Evolutionary conservation across 345 rosid genomes (phyloP).

Genomic region (Rhizophora mangle): DNA sequence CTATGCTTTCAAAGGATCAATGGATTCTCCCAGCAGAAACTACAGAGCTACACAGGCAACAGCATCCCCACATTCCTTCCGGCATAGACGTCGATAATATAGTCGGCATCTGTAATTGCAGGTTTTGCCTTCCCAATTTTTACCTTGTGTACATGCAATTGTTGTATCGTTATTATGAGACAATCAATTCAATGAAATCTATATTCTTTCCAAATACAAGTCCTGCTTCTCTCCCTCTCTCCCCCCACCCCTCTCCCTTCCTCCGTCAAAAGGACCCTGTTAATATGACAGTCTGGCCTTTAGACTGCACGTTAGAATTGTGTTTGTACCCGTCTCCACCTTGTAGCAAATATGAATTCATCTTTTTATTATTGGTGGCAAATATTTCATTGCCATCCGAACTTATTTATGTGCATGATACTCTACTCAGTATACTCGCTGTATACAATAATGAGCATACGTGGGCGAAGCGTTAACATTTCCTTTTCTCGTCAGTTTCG

Average conservation of each 20-base stretch:
- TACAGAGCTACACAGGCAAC: conserved; percentile 25
- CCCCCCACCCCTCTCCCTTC: too few species aligned
- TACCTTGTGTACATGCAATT: conserved; percentile 13
- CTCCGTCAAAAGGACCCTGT: neutral
- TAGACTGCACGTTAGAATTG: neutral
- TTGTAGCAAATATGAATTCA: too few species aligned
- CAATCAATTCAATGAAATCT: conserved; percentile 15
- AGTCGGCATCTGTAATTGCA: neutral
- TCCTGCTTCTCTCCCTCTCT: neutral
- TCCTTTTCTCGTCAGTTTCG: too few species aligned
- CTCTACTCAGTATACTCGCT: too few species aligned
- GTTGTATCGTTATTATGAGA: conserved; percentile 22
- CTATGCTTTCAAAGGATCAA: conserved; percentile 52
- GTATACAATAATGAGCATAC: too few species aligned
- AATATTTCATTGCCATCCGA: too few species aligned
- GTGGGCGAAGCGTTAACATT: too few species aligned
- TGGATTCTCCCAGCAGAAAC: conserved; percentile 63
- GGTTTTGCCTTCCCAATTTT: conserved; percentile 9
- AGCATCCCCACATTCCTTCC: conserved; percentile 56
- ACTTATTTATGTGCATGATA: too few species aligned
- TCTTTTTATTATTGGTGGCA: too few species aligned
- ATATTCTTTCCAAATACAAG: conserved; percentile 6
- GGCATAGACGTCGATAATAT: conserved; percentile 56
- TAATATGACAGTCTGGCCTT: neutral
- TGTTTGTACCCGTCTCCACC: too few species aligned